Percentiles rank a stretch among this genome's conserved stretches.
Evolutionary conservation across 2,329 filamentous ascomycete species (phyloP).

Genomic region (Zymoseptoria brevis): DNA sequence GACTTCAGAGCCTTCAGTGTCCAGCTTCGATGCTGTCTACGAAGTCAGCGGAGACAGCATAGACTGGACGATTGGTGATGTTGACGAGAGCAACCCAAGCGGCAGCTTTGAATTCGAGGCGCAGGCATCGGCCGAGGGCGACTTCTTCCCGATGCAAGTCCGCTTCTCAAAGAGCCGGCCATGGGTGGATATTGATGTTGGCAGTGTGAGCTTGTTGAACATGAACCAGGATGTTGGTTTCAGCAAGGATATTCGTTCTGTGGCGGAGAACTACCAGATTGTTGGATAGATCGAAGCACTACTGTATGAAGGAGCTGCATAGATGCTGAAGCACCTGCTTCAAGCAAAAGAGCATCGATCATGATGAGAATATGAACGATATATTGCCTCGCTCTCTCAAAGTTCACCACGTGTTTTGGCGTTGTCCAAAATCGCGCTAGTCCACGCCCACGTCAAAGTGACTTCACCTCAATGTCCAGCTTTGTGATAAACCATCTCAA

Average conservation of each 20-base stretch:
- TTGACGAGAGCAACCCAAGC: constrained; percentile 72
- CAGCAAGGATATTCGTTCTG: constrained; percentile 71
- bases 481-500: background rate
- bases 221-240: constrained; percentile 73
- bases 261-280: constrained; percentile 68
- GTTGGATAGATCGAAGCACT: constrained; percentile 35
- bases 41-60: constrained; percentile 87
- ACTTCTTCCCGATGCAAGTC: constrained; percentile 97
- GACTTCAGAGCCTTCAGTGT: constrained; percentile 76
- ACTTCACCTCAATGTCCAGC: background rate
- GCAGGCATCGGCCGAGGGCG: constrained; percentile 74
- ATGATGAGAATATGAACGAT: background rate
- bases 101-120: constrained; percentile 96
- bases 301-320: background rate
- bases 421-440: background rate
- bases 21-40: constrained; percentile 89
- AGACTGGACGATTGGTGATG: constrained; percentile 85
- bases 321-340: background rate
- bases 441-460: background rate
- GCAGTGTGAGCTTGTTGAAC: constrained; percentile 63
- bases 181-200: constrained; percentile 89
- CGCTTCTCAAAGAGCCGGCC: constrained; percentile 79
- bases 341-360: background rate
- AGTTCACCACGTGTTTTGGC: background rate
- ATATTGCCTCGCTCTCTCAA: background rate